Percentiles rank a stretch among this genome's conserved stretches.
Evolutionary conservation across 805 yeast genomes (phyloP).

Genomic region (Ogataea paradorogensis): DNA sequence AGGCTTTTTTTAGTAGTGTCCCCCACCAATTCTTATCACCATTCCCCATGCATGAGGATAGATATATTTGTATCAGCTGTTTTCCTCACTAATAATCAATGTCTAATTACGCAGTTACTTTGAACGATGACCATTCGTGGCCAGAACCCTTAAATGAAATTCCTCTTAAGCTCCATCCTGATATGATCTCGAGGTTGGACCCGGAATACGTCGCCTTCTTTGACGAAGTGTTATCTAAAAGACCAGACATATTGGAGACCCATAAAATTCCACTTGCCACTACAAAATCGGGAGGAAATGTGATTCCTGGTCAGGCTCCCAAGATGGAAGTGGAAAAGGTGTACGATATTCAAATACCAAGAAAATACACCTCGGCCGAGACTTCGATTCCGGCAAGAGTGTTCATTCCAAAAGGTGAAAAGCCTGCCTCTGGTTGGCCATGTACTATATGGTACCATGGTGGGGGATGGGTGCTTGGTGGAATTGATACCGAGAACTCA

Average conservation of each 20-base stretch:
- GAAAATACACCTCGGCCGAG: slow-evolving; percentile 28
- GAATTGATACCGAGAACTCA: slow-evolving; percentile 35
- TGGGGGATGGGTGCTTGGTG: slow-evolving; percentile 37
- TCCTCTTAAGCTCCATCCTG: slow-evolving; percentile 33
- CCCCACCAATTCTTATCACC: too few species aligned
- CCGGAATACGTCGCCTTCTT: slow-evolving; percentile 26
- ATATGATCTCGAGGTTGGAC: slow-evolving; percentile 20
- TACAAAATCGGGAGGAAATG: slow-evolving; percentile 22
- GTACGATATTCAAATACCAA: slow-evolving; percentile 20
- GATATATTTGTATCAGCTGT: background rate
- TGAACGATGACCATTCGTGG: slow-evolving; percentile 30
- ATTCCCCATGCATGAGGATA: too few species aligned
- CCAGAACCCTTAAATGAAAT: slow-evolving; percentile 26
- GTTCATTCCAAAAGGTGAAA: slow-evolving; percentile 30
- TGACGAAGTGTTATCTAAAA: slow-evolving; percentile 19
- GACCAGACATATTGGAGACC: slow-evolving; percentile 25
- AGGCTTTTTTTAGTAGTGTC: background rate
- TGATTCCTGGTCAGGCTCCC: slow-evolving; percentile 31
- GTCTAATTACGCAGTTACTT: slow-evolving; percentile 12
- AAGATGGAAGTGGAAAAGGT: slow-evolving; percentile 22
- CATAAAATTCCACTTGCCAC: slow-evolving; percentile 24
- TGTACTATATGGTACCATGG: slow-evolving; percentile 35
- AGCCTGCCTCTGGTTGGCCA: slow-evolving; percentile 26
- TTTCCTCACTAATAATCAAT: background rate
- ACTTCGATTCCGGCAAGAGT: slow-evolving; percentile 26